A percentile compares a stretch with the other conserved stretches of the same genome.
Conservation (phyloP, 148 eudicot genomes). For the Talinum fruticosum region DNA sequence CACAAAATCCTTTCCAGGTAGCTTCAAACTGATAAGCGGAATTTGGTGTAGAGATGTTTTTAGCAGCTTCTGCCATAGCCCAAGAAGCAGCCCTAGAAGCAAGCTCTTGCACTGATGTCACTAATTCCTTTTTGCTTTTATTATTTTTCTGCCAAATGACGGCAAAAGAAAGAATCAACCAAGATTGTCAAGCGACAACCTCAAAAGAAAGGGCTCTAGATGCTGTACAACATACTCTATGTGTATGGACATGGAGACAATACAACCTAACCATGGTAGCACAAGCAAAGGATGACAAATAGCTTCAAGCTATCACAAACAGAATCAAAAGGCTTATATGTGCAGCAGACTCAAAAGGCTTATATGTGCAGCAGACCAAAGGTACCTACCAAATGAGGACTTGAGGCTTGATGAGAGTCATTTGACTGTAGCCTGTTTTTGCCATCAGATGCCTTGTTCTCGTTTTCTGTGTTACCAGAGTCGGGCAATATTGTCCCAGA, state of each 20-base stretch:
- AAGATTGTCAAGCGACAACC: neutral
- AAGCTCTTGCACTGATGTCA: constrained; percentile 72
- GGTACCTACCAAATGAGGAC: constrained; percentile 29
- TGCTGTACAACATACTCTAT: too few relatives aligned
- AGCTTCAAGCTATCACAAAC: neutral
- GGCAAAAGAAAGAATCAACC: neutral
- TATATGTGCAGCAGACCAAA: neutral
- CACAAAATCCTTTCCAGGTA: constrained; percentile 80
- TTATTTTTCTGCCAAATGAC: constrained; percentile 31
- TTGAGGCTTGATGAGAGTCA: constrained; percentile 27
- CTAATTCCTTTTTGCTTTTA: constrained; percentile 46
- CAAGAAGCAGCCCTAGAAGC: constrained; percentile 88
- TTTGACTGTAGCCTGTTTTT: constrained; percentile 19
- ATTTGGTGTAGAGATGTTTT: constrained; percentile 64
- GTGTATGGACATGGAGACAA: too few relatives aligned
- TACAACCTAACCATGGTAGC: too few relatives aligned
- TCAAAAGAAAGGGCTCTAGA: too few relatives aligned
- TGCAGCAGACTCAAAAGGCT: neutral
- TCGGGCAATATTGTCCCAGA: constrained; percentile 17
- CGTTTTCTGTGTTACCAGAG: constrained; percentile 22
- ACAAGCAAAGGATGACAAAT: neutral
- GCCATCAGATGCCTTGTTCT: constrained; percentile 18
- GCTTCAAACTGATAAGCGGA: constrained; percentile 96
- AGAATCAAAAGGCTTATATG: neutral
- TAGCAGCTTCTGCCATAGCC: constrained; percentile 75